phyloP scores from a whole-genome alignment of 768 basidiomycete genomes.

The Clitopilus hobsonii region DNA sequence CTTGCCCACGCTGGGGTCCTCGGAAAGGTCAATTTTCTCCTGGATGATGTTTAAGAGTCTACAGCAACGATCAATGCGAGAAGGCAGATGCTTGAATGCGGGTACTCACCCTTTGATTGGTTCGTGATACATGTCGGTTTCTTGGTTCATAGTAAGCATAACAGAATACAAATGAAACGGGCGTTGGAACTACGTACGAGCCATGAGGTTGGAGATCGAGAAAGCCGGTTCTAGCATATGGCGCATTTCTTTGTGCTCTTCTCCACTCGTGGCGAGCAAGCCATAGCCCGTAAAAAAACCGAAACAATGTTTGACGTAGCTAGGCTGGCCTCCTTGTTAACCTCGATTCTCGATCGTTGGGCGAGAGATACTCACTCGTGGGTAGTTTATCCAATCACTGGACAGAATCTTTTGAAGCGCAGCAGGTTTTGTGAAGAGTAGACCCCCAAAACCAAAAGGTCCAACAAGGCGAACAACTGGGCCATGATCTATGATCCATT shows the following conservation, averaged over 20 bases:
- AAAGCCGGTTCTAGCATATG: slow-evolving; percentile 50
- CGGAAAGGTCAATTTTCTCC: slow-evolving; percentile 21
- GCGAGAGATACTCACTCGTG: slow-evolving; percentile 25
- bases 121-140: slow-evolving; percentile 43
- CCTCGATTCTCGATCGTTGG: not conserved
- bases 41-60: slow-evolving; percentile 35
- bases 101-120: slow-evolving; percentile 34
- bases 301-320: slow-evolving; percentile 35
- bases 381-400: slow-evolving; percentile 42
- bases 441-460: slow-evolving; percentile 38
- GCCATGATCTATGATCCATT: slow-evolving; percentile 43
- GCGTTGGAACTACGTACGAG: slow-evolving; percentile 21
- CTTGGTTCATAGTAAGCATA: slow-evolving; percentile 20
- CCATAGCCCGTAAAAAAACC: slow-evolving; percentile 42
- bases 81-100: slow-evolving; percentile 2
- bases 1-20: slow-evolving; percentile 18
- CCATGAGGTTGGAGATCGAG: slow-evolving; percentile 36
- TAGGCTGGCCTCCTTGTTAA: slow-evolving; percentile 25
- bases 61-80: not conserved
- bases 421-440: slow-evolving; percentile 39
- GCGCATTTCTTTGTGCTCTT: slow-evolving; percentile 45
- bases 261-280: slow-evolving; percentile 42
- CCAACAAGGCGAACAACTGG: slow-evolving; percentile 40
- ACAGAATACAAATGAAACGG: not conserved
- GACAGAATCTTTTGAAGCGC: slow-evolving; percentile 39